phyloP scores from a whole-genome alignment of 768 basidiomycete genomes.

The Pleurotus tuoliensis region DNA sequence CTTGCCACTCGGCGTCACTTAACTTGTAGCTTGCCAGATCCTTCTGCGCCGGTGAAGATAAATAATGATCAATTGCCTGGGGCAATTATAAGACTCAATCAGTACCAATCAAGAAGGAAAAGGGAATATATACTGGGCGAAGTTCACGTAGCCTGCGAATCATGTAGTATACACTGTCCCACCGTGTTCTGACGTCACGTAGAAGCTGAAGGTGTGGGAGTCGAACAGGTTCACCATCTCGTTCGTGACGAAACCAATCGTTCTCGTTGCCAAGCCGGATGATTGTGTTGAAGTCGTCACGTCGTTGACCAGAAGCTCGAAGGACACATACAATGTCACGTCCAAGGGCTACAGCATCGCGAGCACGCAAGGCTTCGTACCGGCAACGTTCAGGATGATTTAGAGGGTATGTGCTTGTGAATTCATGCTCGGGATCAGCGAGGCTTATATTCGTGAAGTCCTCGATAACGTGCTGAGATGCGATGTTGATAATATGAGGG shows the following conservation, averaged over 20 bases:
- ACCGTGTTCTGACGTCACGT: conserved; percentile 13
- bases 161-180: conserved; percentile 15
- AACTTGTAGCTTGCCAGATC: conserved; percentile 5
- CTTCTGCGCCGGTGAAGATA: background rate
- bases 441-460: conserved; percentile 4
- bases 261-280: background rate
- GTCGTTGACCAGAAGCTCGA: conserved; percentile 8
- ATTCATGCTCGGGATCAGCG: background rate
- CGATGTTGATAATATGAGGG: conserved; percentile 17
- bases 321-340: conserved; percentile 5
- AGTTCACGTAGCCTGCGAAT: conserved; percentile 12
- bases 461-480: conserved; percentile 10
- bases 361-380: background rate
- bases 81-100: too few species aligned
- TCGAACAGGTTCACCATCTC: background rate
- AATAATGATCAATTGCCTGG: conserved; percentile 9
- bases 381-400: background rate
- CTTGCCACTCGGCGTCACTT: conserved; percentile 11
- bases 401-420: background rate
- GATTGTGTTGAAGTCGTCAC: conserved; percentile 2
- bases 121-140: conserved; percentile 1
- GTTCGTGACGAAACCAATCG: background rate
- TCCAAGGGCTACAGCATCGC: conserved; percentile 2
- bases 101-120: too few species aligned
- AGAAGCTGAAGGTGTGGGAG: conserved; percentile 3